Evolutionary conservation across 495 filamentous ascomycete genomes (phyloP).

Genomic region (Hypoxylon fuscum): DNA sequence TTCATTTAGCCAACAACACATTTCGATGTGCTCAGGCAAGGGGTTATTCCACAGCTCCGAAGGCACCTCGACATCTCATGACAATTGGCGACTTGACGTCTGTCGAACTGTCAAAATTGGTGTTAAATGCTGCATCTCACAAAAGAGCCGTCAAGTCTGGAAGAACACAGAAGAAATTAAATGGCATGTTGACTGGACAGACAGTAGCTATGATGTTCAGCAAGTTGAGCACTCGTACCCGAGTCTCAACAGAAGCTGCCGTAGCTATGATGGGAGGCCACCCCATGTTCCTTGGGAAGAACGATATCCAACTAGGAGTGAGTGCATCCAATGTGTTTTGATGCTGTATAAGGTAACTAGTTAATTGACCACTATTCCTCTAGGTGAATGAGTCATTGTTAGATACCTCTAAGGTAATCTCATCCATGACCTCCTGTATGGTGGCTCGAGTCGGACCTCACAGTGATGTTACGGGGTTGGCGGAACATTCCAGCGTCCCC

Average conservation of each 20-base stretch:
- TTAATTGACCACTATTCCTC: constrained; percentile 14
- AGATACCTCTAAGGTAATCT: constrained; percentile 89
- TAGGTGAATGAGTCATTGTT: constrained; percentile 88
- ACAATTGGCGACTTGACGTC: constrained; percentile 87
- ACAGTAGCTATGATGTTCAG: constrained; percentile 95
- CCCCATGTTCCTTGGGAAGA: constrained; percentile 93
- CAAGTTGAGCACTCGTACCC: constrained; percentile 91
- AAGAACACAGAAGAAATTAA: constrained; percentile 64
- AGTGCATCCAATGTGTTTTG: constrained; percentile 27
- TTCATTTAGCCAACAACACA: constrained; percentile 23
- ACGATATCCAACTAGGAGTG: constrained; percentile 95
- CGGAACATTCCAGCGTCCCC: constrained; percentile 82
- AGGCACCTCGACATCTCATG: constrained; percentile 76
- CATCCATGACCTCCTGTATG: constrained; percentile 89
- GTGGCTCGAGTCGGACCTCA: constrained; percentile 89
- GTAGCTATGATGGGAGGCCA: constrained; percentile 85
- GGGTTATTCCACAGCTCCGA: constrained; percentile 42
- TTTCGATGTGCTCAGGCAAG: constrained; percentile 34
- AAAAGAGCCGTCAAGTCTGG: constrained; percentile 82
- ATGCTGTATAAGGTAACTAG: background rate
- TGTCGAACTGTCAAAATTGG: constrained; percentile 78
- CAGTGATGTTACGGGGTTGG: constrained; percentile 79
- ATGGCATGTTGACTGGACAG: constrained; percentile 66
- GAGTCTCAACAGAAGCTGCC: constrained; percentile 91
- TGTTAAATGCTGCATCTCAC: constrained; percentile 79